Conservation (phyloP, 2,329 filamentous ascomycete genomes). For the Diaporthe vexans region DNA sequence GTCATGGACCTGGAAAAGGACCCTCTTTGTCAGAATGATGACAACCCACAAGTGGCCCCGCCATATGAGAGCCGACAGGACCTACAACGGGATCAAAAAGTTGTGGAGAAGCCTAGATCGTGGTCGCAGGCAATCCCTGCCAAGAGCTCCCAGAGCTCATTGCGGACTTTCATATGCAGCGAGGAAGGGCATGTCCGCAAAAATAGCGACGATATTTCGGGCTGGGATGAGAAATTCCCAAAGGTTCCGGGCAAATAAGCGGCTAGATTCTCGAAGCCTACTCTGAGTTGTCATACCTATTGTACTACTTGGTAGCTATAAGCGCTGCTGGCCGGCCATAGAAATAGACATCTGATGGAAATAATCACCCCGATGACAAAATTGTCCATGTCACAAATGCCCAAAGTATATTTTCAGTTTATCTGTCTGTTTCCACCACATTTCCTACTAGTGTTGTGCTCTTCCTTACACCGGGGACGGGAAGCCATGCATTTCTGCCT, state of each 20-base stretch:
- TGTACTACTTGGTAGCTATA: too few relatives aligned
- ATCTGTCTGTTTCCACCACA: background rate
- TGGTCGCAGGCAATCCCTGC: background rate
- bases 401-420: too few relatives aligned
- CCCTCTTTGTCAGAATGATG: constrained; percentile 30
- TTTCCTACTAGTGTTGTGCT: background rate
- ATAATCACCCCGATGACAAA: background rate
- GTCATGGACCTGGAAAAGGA: constrained; percentile 36
- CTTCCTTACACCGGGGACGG: background rate
- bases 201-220: background rate
- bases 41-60: background rate
- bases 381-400: accelerated
- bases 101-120: background rate
- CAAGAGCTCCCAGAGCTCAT: constrained; percentile 3
- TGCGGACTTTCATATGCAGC: constrained; percentile 1
- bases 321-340: background rate
- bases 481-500: background rate
- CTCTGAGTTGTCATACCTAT: too few relatives aligned
- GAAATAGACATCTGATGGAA: too few relatives aligned
- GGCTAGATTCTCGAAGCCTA: too few relatives aligned
- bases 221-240: background rate
- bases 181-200: background rate
- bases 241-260: background rate
- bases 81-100: background rate
- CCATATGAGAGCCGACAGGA: background rate